phyloP scores from a whole-genome alignment of 2,329 filamentous ascomycete species.

The Laburnicola sp. region DNA sequence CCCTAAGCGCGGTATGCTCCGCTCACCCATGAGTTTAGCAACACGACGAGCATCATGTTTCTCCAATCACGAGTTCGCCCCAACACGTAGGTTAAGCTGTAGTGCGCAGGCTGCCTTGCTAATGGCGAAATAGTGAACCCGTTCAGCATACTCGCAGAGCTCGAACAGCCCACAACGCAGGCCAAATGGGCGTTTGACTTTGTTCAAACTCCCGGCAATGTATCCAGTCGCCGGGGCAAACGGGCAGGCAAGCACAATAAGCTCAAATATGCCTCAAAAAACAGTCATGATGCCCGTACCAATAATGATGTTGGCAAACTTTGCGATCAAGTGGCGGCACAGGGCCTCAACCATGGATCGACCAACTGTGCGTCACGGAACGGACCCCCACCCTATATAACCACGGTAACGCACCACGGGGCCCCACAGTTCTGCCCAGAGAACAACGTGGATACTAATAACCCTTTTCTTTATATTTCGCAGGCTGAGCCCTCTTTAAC shows the following conservation, averaged over 20 bases:
- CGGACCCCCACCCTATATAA: slow-evolving; percentile 1
- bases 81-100: slow-evolving; percentile 22
- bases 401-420: slow-evolving; percentile 26
- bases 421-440: slow-evolving; percentile 26
- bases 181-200: slow-evolving; percentile 27
- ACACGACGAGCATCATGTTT: slow-evolving; percentile 14
- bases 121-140: slow-evolving; percentile 28
- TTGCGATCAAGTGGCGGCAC: slow-evolving; percentile 12
- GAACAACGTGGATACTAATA: slow-evolving; percentile 4
- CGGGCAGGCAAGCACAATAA: slow-evolving; percentile 23
- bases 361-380: neutral
- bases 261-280: slow-evolving; percentile 11
- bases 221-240: slow-evolving; percentile 20
- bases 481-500: neutral
- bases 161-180: slow-evolving; percentile 22
- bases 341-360: slow-evolving; percentile 15
- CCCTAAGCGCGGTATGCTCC: slow-evolving; percentile 14
- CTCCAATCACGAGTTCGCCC: slow-evolving; percentile 25
- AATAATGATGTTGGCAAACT: slow-evolving; percentile 9
- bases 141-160: slow-evolving; percentile 32
- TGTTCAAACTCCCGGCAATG: slow-evolving; percentile 8
- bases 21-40: slow-evolving; percentile 1
- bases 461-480: slow-evolving; percentile 11
- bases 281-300: slow-evolving; percentile 1
- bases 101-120: neutral